Evolutionary conservation across 2,329 filamentous ascomycete species (phyloP), one percentile per base, ranked within the genome.

Genomic region (Hypoxylon sp.): DNA sequence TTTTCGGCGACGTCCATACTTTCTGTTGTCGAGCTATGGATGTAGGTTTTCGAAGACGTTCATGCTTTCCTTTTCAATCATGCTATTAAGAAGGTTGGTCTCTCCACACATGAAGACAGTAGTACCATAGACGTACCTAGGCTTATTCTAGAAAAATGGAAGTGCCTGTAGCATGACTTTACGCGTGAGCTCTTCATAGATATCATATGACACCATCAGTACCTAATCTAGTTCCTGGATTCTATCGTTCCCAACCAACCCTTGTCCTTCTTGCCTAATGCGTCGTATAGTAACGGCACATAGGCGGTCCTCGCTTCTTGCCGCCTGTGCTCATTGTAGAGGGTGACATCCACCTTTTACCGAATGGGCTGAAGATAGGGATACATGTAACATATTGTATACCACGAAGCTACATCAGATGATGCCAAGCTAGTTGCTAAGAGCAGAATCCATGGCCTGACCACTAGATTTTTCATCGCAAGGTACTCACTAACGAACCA

Each of bases 261-360:
- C n/a, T 61, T 40, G n/a, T 10, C 31, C 64, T 37, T 31, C 54
- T 66, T 51, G 40, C 20, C 30, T 66, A 35, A 66, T n/a, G 31
- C 42, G 40, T 64, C 55, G 31, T 64, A 61, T 30, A 44, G 33
- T 22, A 37, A 14, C 37, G 14, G 57, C 7, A 25, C 27, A 20
- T n/a, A 48, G 3, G 13, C 22, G 20, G 8, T 14, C 40, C 42
- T 48, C 54, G 40, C 22, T 30, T 31, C 22, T 57, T 20, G 27
- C 54, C 54, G 27, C n/a, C 54, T 44, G 11, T 35, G 5, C 42
- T 11, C 13, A 31, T 17, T 13, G 31, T 42, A n/a, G 54, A 48
- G 6, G 54, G 27, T 11, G 40, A 48, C 30, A 30, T 6, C 42
- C 40, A 30, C 44, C 5, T 8, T 46, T 10, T 17, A 25, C 22